Conservation (phyloP, 306 rosid species). For the Malus sylvestris region DNA sequence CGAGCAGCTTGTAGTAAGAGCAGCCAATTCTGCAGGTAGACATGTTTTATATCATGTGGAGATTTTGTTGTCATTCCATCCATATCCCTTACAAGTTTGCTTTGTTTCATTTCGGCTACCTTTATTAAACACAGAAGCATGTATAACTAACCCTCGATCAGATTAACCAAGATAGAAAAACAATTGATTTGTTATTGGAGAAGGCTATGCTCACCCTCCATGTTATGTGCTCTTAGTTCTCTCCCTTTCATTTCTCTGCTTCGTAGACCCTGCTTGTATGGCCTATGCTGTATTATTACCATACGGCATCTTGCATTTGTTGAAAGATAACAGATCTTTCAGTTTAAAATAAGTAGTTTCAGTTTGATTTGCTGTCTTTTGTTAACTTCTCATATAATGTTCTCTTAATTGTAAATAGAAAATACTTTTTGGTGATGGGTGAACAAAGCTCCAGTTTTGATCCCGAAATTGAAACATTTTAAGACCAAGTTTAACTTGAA, state of each 20-base stretch:
- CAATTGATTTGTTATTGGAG: background rate
- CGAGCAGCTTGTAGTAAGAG: conserved; percentile 75
- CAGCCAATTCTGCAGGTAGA: conserved; percentile 74
- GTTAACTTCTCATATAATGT: background rate
- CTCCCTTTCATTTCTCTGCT: background rate
- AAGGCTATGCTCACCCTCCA: background rate
- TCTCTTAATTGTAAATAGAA: background rate
- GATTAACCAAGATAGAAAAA: background rate
- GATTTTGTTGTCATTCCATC: background rate
- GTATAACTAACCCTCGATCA: background rate
- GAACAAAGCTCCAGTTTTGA: background rate
- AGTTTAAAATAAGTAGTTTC: too few species aligned
- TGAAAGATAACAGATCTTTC: too few species aligned
- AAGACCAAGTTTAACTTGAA: background rate
- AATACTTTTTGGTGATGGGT: background rate
- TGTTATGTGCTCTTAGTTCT: background rate
- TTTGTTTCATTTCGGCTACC: background rate
- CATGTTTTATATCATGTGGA: background rate
- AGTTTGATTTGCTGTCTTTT: background rate
- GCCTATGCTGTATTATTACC: too few species aligned
- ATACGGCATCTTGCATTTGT: too few species aligned
- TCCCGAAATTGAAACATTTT: background rate
- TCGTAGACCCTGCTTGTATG: too few species aligned
- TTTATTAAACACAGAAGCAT: background rate
- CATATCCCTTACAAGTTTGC: background rate